A percentile compares a stretch with the other conserved stretches of the same genome.
Conservation (phyloP, 2,329 filamentous ascomycete species). For the Pseudogymnoascus sp. region DNA sequence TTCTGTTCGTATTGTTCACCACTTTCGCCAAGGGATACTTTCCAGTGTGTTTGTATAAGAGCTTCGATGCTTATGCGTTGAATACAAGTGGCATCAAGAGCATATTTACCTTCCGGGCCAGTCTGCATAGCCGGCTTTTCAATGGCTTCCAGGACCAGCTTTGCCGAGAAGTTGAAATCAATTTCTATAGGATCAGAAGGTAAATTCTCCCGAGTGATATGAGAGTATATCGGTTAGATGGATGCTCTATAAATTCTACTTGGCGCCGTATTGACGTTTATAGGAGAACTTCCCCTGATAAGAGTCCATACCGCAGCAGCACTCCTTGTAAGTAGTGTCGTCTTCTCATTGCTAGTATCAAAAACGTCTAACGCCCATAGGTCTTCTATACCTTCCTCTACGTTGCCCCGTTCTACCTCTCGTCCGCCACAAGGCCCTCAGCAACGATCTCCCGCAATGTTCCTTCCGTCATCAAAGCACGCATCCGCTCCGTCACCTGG, state of each 20-base stretch:
- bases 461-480: conserved; percentile 78
- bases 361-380: conserved; percentile 32
- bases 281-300: not conserved
- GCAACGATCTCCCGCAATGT: conserved; percentile 74
- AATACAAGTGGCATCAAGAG: not conserved
- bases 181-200: not conserved
- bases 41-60: not conserved
- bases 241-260: not conserved
- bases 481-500: conserved; percentile 69
- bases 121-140: not conserved
- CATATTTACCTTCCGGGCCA: not conserved
- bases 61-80: not conserved
- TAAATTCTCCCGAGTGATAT: not conserved
- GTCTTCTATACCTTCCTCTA: conserved; percentile 80
- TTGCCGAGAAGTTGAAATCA: not conserved
- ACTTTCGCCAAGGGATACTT: not conserved
- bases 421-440: conserved; percentile 68
- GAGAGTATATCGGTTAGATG: not conserved
- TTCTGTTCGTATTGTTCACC: not conserved
- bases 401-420: conserved; percentile 85
- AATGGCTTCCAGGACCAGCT: not conserved
- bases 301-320: not conserved
- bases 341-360: not conserved
- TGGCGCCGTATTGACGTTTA: not conserved
- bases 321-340: conserved; percentile 8